phyloP scores from a whole-genome alignment of 257 asterid genomes.

The Rhazya stricta region DNA sequence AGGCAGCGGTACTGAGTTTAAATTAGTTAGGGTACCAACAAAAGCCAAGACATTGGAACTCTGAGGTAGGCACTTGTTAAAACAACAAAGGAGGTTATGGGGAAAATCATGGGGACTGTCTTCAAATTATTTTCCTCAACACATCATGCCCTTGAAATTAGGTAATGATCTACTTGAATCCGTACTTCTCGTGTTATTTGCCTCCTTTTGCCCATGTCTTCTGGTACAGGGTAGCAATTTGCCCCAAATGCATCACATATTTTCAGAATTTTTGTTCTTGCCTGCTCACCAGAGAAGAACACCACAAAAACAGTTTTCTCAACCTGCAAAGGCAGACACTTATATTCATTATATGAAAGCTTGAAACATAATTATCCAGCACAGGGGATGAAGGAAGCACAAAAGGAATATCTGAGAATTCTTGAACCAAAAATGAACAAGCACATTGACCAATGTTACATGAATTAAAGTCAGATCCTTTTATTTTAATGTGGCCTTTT shows the following conservation, averaged over 20 bases:
- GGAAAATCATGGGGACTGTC: neutral
- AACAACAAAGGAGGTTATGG: neutral
- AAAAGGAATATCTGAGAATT: neutral
- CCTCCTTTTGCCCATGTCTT: constrained; percentile 68
- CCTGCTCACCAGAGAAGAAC: constrained; percentile 99
- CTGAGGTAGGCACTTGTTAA: neutral
- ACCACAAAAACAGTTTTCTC: constrained; percentile 89
- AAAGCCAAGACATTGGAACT: neutral
- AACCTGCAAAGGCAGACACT: constrained; percentile 58
- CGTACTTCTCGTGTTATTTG: constrained; percentile 88
- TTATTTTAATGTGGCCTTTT: neutral
- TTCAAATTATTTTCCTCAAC: neutral
- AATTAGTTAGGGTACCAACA: neutral
- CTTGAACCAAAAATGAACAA: neutral
- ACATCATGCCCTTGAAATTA: neutral
- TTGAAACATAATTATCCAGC: constrained; percentile 8
- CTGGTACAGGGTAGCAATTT: constrained; percentile 95
- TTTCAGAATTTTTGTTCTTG: constrained; percentile 79
- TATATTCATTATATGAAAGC: constrained; percentile 16
- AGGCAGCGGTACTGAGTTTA: neutral
- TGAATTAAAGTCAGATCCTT: neutral
- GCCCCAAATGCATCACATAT: constrained; percentile 98
- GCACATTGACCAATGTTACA: neutral
- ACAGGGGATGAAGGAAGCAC: constrained; percentile 3
- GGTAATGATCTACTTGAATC: constrained; percentile 17